These are phyloP conservation scores for Venturia asperata DNA, from an alignment of 2,329 filamentous ascomycete species.

Conservation along the genomic window DNA sequence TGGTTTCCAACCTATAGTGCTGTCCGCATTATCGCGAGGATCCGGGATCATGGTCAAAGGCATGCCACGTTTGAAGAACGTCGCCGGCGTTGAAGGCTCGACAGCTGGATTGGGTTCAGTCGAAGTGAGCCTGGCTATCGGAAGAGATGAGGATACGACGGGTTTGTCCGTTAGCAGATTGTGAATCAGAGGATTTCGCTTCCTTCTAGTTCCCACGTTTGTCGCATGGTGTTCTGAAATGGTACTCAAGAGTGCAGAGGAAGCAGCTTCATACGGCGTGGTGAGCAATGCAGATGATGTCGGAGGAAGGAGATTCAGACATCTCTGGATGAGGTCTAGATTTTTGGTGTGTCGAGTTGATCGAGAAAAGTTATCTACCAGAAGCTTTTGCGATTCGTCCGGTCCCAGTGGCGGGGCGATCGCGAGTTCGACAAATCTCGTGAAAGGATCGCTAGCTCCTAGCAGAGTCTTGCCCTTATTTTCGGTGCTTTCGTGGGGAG, in stretches of 20 bases:
- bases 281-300: constrained; percentile 85
- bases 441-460: constrained; percentile 38
- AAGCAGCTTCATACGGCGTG: constrained; percentile 75
- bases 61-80: constrained; percentile 86
- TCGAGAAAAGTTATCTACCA: constrained; percentile 21
- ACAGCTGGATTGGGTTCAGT: constrained; percentile 23
- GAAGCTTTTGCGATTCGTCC: background rate
- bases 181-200: constrained; percentile 83
- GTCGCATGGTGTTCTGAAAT: constrained; percentile 27
- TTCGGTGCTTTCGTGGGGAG: background rate
- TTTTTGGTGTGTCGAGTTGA: constrained; percentile 55
- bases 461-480: constrained; percentile 22
- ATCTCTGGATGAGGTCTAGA: constrained; percentile 61
- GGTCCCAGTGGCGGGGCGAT: constrained; percentile 15
- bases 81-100: constrained; percentile 51
- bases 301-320: constrained; percentile 69
- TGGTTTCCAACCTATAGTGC: constrained; percentile 51
- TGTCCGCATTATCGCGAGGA: constrained; percentile 45
- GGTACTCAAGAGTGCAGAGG: constrained; percentile 35
- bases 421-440: constrained; percentile 35
- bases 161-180: constrained; percentile 95
- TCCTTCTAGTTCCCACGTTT: constrained; percentile 50
- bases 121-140: constrained; percentile 50
- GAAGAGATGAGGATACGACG: constrained; percentile 83
- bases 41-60: constrained; percentile 78